Evolutionary conservation across 148 eudicot species (phyloP), one percentile per base, ranked within the genome.

Genomic region (Persicaria maculosa): DNA sequence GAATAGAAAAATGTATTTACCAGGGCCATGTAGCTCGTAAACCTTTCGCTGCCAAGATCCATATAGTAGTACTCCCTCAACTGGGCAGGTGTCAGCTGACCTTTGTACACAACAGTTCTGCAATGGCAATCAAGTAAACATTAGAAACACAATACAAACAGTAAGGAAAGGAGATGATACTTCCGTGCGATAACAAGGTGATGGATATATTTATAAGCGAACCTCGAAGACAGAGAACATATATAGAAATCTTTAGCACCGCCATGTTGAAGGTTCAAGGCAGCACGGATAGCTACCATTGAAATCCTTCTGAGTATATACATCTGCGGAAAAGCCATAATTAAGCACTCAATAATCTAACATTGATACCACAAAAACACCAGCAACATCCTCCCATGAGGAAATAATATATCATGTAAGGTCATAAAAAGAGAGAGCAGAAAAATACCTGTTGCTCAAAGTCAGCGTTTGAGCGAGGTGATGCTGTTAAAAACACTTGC

Each of bases 1-100:
- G 85, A 88, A 80, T 78, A 80, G 90, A 84, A 73, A 85, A 83
- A 76, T 45, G 89, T 90, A 89, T 79, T 96, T 96, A 96, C 99
- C 99, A 96, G 88, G 84, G 99, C 99, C 99, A 96, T 96, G 97
- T 92, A 96, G 97, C 99, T 96, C 86, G 95, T 92, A 91, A 96
- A 96, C 99, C 99, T 96, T 96, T 89, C 95, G 85, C 86, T 89
- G 84, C 97, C 97, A 80, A 96, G 86, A 84, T 96, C 99, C 77
- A 92, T 88, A 75, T 83, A 84, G 74, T 96, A 96, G 84, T 96
- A 96, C 47, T 89, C 96, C 83, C 79, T 86, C 89, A 96, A 79
- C 79, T 96, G 99, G 73, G 90, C 68, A 58, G 99, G 99, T 84
- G 91, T 96, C 90, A 96, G 84, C 87, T 96, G 99, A 68, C 99